phyloP scores from a whole-genome alignment of 176 grass and related monocot genomes.

The Triticum turgidum region DNA sequence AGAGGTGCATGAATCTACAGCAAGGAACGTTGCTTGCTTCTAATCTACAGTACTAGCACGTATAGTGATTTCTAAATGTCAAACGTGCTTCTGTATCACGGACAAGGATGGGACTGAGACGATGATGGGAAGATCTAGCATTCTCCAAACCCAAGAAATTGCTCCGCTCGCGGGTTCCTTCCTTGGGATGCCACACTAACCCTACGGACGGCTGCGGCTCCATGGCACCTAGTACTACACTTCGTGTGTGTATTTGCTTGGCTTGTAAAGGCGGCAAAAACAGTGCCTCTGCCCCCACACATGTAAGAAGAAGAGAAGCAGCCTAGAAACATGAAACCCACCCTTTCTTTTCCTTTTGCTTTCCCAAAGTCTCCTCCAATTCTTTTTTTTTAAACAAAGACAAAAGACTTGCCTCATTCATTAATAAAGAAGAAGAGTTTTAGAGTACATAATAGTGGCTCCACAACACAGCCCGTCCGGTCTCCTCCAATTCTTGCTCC shows the following conservation, averaged over 20 bases:
- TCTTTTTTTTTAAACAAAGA: neutral
- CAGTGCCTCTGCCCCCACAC: slow-evolving; percentile 1
- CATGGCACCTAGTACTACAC: neutral
- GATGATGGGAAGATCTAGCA: slow-evolving; percentile 21
- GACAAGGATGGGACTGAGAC: slow-evolving; percentile 22
- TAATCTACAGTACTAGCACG: too few species aligned
- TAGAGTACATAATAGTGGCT: too few species aligned
- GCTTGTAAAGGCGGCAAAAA: slow-evolving; percentile 32
- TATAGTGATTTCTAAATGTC: neutral
- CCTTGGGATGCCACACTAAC: neutral
- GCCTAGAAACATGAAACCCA: slow-evolving; percentile 26
- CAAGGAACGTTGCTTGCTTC: neutral
- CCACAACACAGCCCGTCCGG: neutral
- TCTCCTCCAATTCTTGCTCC: neutral
- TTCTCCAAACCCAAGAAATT: slow-evolving; percentile 31
- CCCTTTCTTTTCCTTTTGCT: slow-evolving; percentile 35
- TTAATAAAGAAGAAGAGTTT: too few species aligned
- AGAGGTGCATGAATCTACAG: slow-evolving; percentile 32
- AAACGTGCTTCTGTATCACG: slow-evolving; percentile 31
- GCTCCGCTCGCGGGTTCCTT: neutral
- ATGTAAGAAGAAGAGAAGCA: neutral
- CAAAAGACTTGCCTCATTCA: too few species aligned
- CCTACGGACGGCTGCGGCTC: neutral
- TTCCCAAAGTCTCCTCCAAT: slow-evolving; percentile 25
- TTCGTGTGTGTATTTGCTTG: slow-evolving; percentile 23